These are phyloP conservation scores for Komagataella pseudopastoris DNA, from an alignment of 805 yeast species.

Conservation along the genomic window DNA sequence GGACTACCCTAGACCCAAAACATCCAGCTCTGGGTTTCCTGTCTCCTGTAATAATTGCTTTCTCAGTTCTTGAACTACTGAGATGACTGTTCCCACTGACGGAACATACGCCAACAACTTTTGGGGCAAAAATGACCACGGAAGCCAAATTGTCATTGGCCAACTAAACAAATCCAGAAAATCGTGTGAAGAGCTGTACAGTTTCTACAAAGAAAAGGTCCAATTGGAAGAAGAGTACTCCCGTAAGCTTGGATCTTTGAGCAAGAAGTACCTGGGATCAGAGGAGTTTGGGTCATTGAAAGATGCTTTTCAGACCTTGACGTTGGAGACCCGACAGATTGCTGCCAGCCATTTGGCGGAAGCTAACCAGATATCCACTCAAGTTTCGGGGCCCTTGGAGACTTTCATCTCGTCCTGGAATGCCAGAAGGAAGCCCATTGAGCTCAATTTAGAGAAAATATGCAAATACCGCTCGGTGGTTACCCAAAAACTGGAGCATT, in stretches of 20 bases:
- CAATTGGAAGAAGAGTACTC: slow-evolving; percentile 66
- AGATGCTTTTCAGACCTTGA: slow-evolving; percentile 43
- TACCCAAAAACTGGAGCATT: slow-evolving; percentile 19
- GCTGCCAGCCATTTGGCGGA: slow-evolving; percentile 40
- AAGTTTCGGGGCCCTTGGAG: slow-evolving; percentile 37
- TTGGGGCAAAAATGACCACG: slow-evolving; percentile 49
- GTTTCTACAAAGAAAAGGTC: slow-evolving; percentile 39
- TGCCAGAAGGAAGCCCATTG: slow-evolving; percentile 41
- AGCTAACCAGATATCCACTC: slow-evolving; percentile 33
- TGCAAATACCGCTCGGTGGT: slow-evolving; percentile 28
- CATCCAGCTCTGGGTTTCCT: neutral
- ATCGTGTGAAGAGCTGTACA: slow-evolving; percentile 37
- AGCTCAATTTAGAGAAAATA: slow-evolving; percentile 43
- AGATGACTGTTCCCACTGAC: neutral
- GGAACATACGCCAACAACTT: slow-evolving; percentile 8
- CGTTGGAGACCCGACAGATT: slow-evolving; percentile 45
- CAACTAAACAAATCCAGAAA: slow-evolving; percentile 46
- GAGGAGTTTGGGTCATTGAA: slow-evolving; percentile 47
- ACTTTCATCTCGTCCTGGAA: slow-evolving; percentile 37
- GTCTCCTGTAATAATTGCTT: neutral
- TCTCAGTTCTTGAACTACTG: neutral
- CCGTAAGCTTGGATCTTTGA: slow-evolving; percentile 35
- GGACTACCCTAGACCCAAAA: neutral
- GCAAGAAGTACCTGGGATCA: slow-evolving; percentile 37
- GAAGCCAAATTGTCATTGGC: slow-evolving; percentile 38